Evolutionary conservation across 1,139 yeast genomes (phyloP).

Genomic region (Debaryomyces udenii): DNA sequence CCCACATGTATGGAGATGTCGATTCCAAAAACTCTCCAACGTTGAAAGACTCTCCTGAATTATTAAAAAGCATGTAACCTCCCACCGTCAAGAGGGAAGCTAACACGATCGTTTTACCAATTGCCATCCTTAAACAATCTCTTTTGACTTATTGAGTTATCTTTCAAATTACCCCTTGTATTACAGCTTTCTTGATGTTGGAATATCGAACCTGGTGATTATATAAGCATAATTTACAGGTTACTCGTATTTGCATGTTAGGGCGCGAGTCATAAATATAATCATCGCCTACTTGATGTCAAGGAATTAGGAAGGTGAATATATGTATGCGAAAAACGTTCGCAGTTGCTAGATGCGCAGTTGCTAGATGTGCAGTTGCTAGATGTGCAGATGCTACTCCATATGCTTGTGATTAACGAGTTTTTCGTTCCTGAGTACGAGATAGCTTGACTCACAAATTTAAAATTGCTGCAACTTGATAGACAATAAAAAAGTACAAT

Average conservation of each 20-base stretch:
- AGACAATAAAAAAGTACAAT: too few relatives aligned
- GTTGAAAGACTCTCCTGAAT: conserved; percentile 88
- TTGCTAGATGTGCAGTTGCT: too few relatives aligned
- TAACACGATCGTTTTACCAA: conserved; percentile 27
- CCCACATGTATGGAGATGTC: conserved; percentile 98
- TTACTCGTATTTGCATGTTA: not conserved
- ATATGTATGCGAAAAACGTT: too few relatives aligned
- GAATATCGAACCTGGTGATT: not conserved
- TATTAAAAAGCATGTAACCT: conserved; percentile 82
- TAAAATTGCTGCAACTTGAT: too few relatives aligned
- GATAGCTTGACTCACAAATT: too few relatives aligned
- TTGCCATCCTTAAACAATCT: conserved; percentile 19
- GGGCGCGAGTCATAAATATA: not conserved
- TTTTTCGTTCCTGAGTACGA: too few relatives aligned
- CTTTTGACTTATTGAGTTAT: not conserved
- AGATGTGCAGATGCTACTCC: too few relatives aligned
- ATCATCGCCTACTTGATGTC: not conserved
- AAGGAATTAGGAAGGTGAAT: too few relatives aligned
- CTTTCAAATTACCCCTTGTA: not conserved
- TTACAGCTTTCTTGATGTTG: not conserved
- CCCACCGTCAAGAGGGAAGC: conserved; percentile 43
- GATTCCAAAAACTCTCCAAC: conserved; percentile 84
- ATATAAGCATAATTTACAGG: not conserved
- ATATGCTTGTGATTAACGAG: too few relatives aligned
- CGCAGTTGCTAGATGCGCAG: too few relatives aligned